Evolutionary conservation across 345 rosid species (phyloP), one percentile per base, ranked within the genome.

Genomic region (Populus euphratica): DNA sequence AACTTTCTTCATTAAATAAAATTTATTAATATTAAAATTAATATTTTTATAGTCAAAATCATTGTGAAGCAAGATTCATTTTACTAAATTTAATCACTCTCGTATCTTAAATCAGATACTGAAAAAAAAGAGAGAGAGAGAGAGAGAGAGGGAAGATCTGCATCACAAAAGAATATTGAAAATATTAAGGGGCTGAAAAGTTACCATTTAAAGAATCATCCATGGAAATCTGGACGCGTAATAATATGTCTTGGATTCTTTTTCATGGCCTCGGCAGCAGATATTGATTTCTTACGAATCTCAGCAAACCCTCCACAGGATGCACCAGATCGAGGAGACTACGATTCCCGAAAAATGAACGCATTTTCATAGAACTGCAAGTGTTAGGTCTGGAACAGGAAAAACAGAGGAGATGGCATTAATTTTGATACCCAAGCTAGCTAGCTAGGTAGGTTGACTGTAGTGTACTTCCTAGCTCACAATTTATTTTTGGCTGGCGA

Each of bases 181-280:
- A 33, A 33, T 33, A 33, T 3, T 3, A 33, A 33, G 35, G 5
- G 35, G 5, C 0, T 4, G 35, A 33, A 33, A 33, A 33, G 35
- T 4, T 33, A 4, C 4, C 5, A 33, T 33, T 33, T 33, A 33
- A 33, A 33, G 0, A 33, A 0, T 33, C 39, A 85, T 44, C 88
- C 89, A 86, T 2, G 88, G 89, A 67, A 70, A 77, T 81, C 23
- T 0, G 89, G 89, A 2, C 87, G 81, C 3, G 89, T 78, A 66
- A 88, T 86, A 4, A 76, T 83, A 79, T 88, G 89, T 35, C 88
- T 76, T 18, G 91, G 91, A 74, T 88, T 68, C 72, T 74, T 80
- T 68, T 73, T 76, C 89, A 88, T 86, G 54, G 86, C 72, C n/a
- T 86, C 85, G 59, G 77, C 76, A 23, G 89, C 88, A 5, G 83